Evolutionary conservation across 768 basidiomycete species (phyloP).

Genomic region (Xerocomus brunneocitrinus): DNA sequence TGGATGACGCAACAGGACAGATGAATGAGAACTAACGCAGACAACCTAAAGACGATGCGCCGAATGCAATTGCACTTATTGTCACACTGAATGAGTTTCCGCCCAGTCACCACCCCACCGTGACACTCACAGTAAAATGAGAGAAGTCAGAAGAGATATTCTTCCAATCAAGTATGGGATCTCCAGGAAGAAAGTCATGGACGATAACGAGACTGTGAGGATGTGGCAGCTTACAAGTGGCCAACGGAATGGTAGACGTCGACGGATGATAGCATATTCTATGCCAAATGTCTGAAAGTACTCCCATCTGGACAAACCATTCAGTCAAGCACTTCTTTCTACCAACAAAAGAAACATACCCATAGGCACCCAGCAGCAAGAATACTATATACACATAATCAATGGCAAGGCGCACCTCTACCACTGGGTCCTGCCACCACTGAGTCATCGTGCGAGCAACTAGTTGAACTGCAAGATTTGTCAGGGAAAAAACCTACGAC

Average conservation of each 20-base stretch:
- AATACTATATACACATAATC: constrained; percentile 4
- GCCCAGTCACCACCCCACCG: too few relatives aligned
- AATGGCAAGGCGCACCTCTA: background rate
- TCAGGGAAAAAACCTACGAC: background rate
- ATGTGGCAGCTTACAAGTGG: constrained; percentile 15
- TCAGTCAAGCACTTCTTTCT: background rate
- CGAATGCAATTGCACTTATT: constrained; percentile 4
- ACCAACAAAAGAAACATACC: constrained; percentile 8
- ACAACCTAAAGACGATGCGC: constrained; percentile 1
- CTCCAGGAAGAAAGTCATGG: background rate
- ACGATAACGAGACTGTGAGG: background rate
- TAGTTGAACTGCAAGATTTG: background rate
- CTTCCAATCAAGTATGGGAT: constrained; percentile 13
- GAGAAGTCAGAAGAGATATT: background rate
- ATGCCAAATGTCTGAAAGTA: constrained; percentile 16
- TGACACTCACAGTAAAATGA: constrained; percentile 4
- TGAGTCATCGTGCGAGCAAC: constrained; percentile 10
- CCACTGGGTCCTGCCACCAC: constrained; percentile 15
- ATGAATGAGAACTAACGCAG: constrained; percentile 1
- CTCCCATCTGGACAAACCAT: constrained; percentile 20
- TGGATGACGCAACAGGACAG: background rate
- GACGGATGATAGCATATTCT: constrained; percentile 20
- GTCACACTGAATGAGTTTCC: background rate
- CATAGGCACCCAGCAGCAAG: constrained; percentile 15
- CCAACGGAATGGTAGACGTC: constrained; percentile 22